These are phyloP conservation scores for Scolecobasidium constrictum DNA, from an alignment of 2,329 filamentous ascomycete genomes.

Conservation along the genomic window DNA sequence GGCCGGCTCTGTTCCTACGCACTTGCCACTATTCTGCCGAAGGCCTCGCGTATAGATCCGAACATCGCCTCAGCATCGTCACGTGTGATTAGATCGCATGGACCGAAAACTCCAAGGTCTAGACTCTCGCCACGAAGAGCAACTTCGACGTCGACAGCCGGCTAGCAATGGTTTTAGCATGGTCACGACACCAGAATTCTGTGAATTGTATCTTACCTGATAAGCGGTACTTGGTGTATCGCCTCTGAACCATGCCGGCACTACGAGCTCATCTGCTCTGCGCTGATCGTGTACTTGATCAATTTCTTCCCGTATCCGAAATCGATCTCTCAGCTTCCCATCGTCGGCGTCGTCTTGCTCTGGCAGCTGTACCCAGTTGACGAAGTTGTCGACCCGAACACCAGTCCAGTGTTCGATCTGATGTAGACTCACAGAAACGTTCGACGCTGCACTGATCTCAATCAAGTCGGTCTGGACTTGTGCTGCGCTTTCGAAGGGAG, in stretches of 20 bases:
- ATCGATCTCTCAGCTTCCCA: conserved; percentile 5
- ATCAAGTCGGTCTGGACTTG: conserved; percentile 59
- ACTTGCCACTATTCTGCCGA: too few species aligned
- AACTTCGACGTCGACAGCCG: conserved; percentile 45
- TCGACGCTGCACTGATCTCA: conserved; percentile 44
- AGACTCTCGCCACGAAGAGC: conserved; percentile 37
- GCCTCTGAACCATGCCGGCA: conserved; percentile 16
- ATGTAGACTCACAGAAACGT: conserved; percentile 51
- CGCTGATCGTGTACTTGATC: neutral
- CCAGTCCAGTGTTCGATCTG: conserved; percentile 70
- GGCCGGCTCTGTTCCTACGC: too few species aligned
- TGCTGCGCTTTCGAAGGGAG: conserved; percentile 41
- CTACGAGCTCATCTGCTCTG: conserved; percentile 9
- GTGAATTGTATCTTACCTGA: conserved; percentile 22
- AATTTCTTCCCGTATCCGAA: conserved; percentile 11
- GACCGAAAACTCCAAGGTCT: conserved; percentile 43
- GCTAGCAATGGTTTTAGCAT: conserved; percentile 23
- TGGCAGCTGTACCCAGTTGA: conserved; percentile 66
- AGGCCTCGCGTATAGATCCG: neutral
- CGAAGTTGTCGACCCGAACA: conserved; percentile 56
- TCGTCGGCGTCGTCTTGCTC: conserved; percentile 17
- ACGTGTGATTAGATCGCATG: conserved; percentile 11
- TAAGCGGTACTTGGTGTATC: conserved; percentile 21
- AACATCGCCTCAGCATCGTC: conserved; percentile 6
- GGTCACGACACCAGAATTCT: neutral